Percentiles rank a stretch among this genome's conserved stretches.
phyloP scores from a whole-genome alignment of 2,329 filamentous ascomycete genomes.

The Graphilbum ipis-grandicollis region DNA sequence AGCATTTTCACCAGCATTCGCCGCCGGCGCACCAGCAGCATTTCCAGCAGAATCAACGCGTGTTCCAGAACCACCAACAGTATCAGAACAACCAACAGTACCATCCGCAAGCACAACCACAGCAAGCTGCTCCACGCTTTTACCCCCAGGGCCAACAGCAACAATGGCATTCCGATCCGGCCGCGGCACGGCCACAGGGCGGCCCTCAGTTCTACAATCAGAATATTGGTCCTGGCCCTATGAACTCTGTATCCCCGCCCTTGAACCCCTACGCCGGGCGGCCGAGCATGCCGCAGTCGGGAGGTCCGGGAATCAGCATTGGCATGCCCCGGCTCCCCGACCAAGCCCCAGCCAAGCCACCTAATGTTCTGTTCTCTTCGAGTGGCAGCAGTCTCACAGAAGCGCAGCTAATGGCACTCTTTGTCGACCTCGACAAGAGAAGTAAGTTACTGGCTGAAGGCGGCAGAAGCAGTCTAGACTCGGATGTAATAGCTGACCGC shows the following conservation, averaged over 20 bases:
- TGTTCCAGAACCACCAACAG: slow-evolving; percentile 8
- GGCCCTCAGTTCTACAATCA: background rate
- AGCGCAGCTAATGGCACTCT: slow-evolving; percentile 52
- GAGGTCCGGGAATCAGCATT: too few species aligned
- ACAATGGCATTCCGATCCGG: background rate
- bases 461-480: too few species aligned
- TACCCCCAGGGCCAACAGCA: background rate
- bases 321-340: background rate
- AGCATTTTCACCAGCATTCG: slow-evolving; percentile 6
- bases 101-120: background rate
- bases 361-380: slow-evolving; percentile 3
- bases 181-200: background rate
- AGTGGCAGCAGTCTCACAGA: slow-evolving; percentile 43
- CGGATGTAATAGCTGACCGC: too few species aligned
- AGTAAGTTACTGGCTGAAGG: slow-evolving; percentile 25
- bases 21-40: slow-evolving; percentile 19
- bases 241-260: too few species aligned
- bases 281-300: too few species aligned
- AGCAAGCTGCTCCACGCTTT: background rate
- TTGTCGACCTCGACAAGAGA: slow-evolving; percentile 79
- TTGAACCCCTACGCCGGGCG: too few species aligned
- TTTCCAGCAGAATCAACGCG: slow-evolving; percentile 16
- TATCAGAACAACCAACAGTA: slow-evolving; percentile 19
- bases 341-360: background rate
- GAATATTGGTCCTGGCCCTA: too few species aligned